Base-by-base conservation (phyloP, 805 yeast genomes). In the Candida methanosorbosa region DNA sequence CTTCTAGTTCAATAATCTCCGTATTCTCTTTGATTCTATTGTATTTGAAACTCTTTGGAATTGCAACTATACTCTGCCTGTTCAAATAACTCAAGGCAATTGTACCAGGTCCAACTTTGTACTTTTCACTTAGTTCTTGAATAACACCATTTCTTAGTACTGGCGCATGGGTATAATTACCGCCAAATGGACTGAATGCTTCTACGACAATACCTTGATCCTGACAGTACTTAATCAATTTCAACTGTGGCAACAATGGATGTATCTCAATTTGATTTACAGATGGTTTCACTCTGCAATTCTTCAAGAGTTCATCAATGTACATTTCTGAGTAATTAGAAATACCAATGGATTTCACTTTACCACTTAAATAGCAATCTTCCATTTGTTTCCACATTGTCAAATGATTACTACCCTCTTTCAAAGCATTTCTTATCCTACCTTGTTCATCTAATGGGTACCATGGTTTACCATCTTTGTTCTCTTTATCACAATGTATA, bases 41-140 rank as follows among this genome's bases (percentile, higher is more conserved):
- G 13, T 71, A 62, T 33, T 81, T 83, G 13, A 75, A 64, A 1
- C 94, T 78, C 59, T 87, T 74, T 30, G 92, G 86, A 31, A 83
- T 57, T 2, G 70, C 76, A 9, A 67, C 63, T 36, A 81, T 66
- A 3, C 83, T 87, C 27, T 73, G 65, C 40, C 70, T 61, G 17
- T 80, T 68, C 47, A 78, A 77, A 57, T 81, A 82, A 17, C 83
- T 78, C 30, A 70, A 63, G 14, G 75, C 61, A 11, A 85, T 66
- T 43, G 73, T 81, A 36, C 72, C 77, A 0, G 72, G 64, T 4
- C 69, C 51, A 9, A 64, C 73, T 18, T 55, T 49, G 48, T 81
- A 69, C 55, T 76, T 75, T 37, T 67, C 50, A 14, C 86, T 84
- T 26, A 83, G 52, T 34, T 69, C 60, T 32, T 58, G 45, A 4